A percentile compares a stretch with the other conserved stretches of the same genome.
These are phyloP conservation scores for Sonneratia caseolaris DNA, from an alignment of 345 rosid genomes.

Conservation along the genomic window DNA sequence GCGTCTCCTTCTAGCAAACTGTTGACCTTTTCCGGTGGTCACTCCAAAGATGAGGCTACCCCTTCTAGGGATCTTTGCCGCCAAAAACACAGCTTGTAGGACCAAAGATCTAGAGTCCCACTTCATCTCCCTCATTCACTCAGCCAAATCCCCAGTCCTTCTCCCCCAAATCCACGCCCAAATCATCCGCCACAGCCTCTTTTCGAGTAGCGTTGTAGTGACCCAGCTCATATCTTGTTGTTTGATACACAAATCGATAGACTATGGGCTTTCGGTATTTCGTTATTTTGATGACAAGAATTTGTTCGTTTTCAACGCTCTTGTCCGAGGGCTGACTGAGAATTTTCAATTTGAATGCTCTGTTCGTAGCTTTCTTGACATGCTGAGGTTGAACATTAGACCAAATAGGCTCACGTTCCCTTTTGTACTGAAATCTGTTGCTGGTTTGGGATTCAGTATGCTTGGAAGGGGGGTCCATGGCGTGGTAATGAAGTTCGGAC, in stretches of 20 bases:
- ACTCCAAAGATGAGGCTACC: too few relatives aligned
- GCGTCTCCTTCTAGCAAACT: background rate
- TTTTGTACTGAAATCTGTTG: background rate
- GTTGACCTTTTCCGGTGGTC: background rate
- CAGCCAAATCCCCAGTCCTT: background rate
- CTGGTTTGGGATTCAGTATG: background rate
- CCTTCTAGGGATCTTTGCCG: too few relatives aligned
- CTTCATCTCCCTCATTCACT: constrained; percentile 3
- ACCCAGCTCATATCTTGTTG: background rate
- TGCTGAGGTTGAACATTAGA: background rate
- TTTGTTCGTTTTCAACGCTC: background rate
- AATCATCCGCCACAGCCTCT: background rate
- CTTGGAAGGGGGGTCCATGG: background rate
- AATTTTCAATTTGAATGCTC: background rate
- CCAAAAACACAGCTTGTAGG: too few relatives aligned
- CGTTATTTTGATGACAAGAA: background rate
- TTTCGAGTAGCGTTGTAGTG: background rate
- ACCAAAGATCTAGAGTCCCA: background rate
- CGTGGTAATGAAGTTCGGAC: background rate
- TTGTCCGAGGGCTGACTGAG: background rate
- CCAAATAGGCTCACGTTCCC: background rate
- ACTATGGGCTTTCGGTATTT: background rate
- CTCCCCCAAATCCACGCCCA: constrained; percentile 1
- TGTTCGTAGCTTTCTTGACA: background rate
- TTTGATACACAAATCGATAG: background rate